Evolutionary conservation across 352 stramenopile species (phyloP).

Genomic region (Phytopythium kandeliae): DNA sequence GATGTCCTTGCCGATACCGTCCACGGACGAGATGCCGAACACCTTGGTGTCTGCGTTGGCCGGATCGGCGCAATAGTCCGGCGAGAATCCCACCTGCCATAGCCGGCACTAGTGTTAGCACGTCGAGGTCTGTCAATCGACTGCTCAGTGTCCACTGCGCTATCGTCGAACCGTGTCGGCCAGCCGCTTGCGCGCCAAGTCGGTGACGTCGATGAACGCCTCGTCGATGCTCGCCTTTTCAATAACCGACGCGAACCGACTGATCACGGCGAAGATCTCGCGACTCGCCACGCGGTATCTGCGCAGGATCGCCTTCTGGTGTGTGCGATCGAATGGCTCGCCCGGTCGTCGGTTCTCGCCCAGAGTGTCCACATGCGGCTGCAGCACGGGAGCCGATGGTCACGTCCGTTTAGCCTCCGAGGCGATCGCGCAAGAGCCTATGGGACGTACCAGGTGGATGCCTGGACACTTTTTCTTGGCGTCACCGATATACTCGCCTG

Average conservation of each 20-base stretch:
- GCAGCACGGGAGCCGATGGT: neutral
- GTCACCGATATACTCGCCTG: slow-evolving; percentile 58
- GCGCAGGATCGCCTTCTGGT: slow-evolving; percentile 77
- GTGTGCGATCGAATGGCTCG: slow-evolving; percentile 57
- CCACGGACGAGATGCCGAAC: slow-evolving; percentile 44
- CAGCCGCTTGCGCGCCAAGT: slow-evolving; percentile 51
- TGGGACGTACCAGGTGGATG: slow-evolving; percentile 58
- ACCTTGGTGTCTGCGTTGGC: slow-evolving; percentile 64
- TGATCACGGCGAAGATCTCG: slow-evolving; percentile 67
- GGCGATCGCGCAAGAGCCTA: neutral
- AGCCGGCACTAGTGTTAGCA: slow-evolving; percentile 4
- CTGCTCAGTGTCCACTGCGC: neutral
- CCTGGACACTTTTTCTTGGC: slow-evolving; percentile 67
- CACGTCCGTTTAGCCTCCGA: neutral
- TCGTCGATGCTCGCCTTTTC: slow-evolving; percentile 83
- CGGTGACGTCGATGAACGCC: slow-evolving; percentile 75
- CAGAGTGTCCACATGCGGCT: slow-evolving; percentile 81
- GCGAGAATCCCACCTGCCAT: slow-evolving; percentile 37
- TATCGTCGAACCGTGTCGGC: slow-evolving; percentile 25
- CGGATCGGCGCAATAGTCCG: slow-evolving; percentile 53
- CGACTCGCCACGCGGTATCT: slow-evolving; percentile 76
- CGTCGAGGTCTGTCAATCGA: neutral
- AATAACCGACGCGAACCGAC: slow-evolving; percentile 37
- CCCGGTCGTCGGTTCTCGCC: slow-evolving; percentile 66
- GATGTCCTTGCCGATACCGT: slow-evolving; percentile 23